Base-by-base conservation (phyloP, 345 rosid species). In the Salix suchowensis region DNA sequence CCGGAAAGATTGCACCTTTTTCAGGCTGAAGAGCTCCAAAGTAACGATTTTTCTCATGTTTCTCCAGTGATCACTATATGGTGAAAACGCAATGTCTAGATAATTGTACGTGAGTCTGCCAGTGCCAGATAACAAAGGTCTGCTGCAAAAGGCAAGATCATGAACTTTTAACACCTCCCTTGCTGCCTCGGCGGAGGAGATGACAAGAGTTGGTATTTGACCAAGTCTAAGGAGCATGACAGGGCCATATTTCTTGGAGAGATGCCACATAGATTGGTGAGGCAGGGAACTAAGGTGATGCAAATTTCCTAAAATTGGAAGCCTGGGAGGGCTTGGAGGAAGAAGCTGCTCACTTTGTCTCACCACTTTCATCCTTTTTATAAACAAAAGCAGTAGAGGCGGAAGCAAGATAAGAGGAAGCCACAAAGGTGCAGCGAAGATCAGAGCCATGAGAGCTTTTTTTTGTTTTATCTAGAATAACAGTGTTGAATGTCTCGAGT, bases 181-280 rank as follows among this genome's bases (percentile, higher is more conserved):
- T 13, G 83, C 83, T 2, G 83, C 83, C 10, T 80, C 74, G 13
- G 83, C 74, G 44, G 83, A 76, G 36, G 83, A 80, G 11, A 80
- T 54, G 0, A 67, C 73, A 26, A 72, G 70, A 6, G 42, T 10
- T 8, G 54, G 80, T n/a, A 76, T 37, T 6, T 18, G 26, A 36
- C 66, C 78, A 6, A 67, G 67, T 26, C 42, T 58, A 1, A 74
- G 46, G 7, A 75, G 50, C 37, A 75, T 67, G 50, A 67, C 78
- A 1, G 65, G 66, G 32, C 66, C 40, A 18, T 32, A 67, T 54
- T 36, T 65, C 50, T 36, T 37, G 34, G 77, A 48, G 23, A 74
- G 67, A n/a, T 58, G 9, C 30, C 69, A 58, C 6, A 60, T 14
- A 36, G 78, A 66, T 23, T 37, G 60, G 68, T 60, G 68, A 70